Evolutionary conservation across 2,329 filamentous ascomycete genomes (phyloP).

Genomic region (Aspergillus glaucus): DNA sequence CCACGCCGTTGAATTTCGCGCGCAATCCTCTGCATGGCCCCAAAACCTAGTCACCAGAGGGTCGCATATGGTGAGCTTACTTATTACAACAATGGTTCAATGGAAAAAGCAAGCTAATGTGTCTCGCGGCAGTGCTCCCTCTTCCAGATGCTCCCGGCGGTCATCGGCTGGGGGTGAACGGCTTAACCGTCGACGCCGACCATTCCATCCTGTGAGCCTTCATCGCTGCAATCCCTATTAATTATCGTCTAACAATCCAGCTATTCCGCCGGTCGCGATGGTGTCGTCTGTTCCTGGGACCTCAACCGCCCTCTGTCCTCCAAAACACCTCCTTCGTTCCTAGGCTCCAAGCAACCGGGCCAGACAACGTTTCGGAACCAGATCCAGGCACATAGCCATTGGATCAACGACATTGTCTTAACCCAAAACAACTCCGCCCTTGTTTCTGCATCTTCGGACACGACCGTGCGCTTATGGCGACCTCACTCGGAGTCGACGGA

Average conservation of each 20-base stretch:
- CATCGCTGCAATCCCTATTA: neutral
- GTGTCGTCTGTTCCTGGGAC: conserved; percentile 94
- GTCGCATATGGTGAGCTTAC: conserved; percentile 60
- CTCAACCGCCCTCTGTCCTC: conserved; percentile 43
- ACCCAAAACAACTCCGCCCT: conserved; percentile 71
- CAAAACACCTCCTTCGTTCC: conserved; percentile 12
- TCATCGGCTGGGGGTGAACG: conserved; percentile 91
- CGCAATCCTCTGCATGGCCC: conserved; percentile 48
- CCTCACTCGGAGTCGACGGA: conserved; percentile 59
- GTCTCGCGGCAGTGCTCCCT: conserved; percentile 53
- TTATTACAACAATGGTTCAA: neutral
- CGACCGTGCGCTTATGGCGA: conserved; percentile 88
- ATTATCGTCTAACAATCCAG: conserved; percentile 40
- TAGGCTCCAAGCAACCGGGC: conserved; percentile 19
- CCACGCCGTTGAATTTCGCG: no score
- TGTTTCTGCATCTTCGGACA: conserved; percentile 87
- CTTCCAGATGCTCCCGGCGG: conserved; percentile 70
- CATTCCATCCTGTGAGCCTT: conserved; percentile 74
- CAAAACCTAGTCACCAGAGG: conserved; percentile 60
- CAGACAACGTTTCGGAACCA: conserved; percentile 55
- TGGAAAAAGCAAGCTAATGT: neutral
- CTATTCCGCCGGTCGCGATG: conserved; percentile 93
- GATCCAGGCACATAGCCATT: conserved; percentile 82
- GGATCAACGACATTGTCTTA: conserved; percentile 88
- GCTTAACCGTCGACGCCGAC: conserved; percentile 75